phyloP scores from a whole-genome alignment of 208 protist genomes.

The Naegleria lovaniensis region DNA sequence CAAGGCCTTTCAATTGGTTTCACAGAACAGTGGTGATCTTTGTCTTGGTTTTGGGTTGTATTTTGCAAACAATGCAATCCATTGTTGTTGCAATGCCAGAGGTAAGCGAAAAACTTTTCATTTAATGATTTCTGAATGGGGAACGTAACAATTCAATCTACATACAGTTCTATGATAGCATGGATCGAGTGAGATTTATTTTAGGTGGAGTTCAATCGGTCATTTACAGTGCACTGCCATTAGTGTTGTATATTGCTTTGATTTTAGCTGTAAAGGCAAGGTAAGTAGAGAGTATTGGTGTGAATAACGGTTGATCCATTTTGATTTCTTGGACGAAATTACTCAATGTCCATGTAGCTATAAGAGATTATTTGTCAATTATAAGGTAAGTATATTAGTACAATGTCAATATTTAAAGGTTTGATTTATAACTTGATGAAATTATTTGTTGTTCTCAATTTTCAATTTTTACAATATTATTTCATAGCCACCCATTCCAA shows the following conservation, averaged over 20 bases:
- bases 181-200: not conserved
- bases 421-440: too few species aligned
- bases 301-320: too few species aligned
- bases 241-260: not conserved
- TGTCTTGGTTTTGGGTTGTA: not conserved
- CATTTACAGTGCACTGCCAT: not conserved
- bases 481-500: not conserved
- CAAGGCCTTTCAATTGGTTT: not conserved
- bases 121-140: too few species aligned
- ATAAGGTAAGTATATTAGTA: not conserved
- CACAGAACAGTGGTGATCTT: not conserved
- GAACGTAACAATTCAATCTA: too few species aligned
- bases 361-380: not conserved
- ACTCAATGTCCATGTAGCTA: not conserved
- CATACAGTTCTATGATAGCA: not conserved
- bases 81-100: not conserved
- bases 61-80: not conserved
- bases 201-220: not conserved
- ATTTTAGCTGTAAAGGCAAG: not conserved
- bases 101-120: not conserved
- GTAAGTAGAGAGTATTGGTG: too few species aligned
- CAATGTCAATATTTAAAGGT: too few species aligned
- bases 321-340: too few species aligned
- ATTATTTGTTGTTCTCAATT: too few species aligned
- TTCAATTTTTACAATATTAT: too few species aligned